Base-by-base conservation (phyloP, 2,329 filamentous ascomycete genomes). In the Phyllosticta ampelicida region DNA sequence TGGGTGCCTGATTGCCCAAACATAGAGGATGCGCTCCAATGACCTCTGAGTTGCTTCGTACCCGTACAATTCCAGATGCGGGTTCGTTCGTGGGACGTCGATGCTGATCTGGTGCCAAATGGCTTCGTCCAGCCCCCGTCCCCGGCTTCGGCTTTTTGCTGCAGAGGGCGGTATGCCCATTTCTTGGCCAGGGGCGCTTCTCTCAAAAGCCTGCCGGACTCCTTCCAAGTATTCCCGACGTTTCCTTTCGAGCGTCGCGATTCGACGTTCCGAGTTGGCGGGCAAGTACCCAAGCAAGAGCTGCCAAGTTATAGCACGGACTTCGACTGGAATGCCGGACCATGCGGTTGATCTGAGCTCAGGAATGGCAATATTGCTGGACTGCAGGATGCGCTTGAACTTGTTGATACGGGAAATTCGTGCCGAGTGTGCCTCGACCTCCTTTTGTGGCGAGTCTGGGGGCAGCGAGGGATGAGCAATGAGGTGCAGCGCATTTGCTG, bases 91-190 rank as follows among this genome's bases (percentile, higher is more conserved):
- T 2, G 94, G 94, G 20, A 97, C 89, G 69, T 99, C 94, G 67
- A 99, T 99, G 73, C 90, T 96, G 74, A 99, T 97, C 70, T 99
- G 94, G 75, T 99, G 94, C 94, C 94, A 99, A 60, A 99, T 85
- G n/a, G 90, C 87, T 75, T 99, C 94, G 65, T 99, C 95, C 18
- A 99, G 75, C 1, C 91, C 92, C 57, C 89, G 82, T 1, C 85
- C 83, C 62, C 80, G 78, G 50, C 83, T 80, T 62, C 89, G 84
- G 66, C 73, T 74, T 6, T 70, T 66, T 19, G 57, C 8, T 9
- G n/a, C 21, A 13, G 48, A 49, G 8, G 76, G 73, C 48, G 72
- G 66, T 29, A 69, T 68, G 1, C 76, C 71, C 0, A 69, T 68
- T n/a, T 67, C 66, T 13, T 75, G 77, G n/a, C 73, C 70, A 16